These are phyloP conservation scores for Geotrichum ghanense DNA, from an alignment of 805 yeast genomes.

Conservation along the genomic window DNA sequence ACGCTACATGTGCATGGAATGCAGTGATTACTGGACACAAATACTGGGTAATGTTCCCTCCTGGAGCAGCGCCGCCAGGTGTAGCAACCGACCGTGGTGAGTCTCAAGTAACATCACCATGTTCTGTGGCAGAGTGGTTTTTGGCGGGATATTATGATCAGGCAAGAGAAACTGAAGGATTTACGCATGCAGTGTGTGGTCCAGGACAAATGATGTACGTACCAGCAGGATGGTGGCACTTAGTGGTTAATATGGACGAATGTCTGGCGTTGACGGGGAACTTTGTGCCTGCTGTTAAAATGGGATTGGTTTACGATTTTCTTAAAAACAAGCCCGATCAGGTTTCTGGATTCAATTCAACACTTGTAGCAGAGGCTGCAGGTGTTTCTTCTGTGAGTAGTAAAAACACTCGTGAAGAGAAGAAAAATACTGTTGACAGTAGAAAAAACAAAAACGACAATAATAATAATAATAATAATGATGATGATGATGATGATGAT, in stretches of 20 bases:
- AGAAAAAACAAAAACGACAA: too few relatives aligned
- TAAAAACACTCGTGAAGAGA: conserved; percentile 26
- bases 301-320: conserved; percentile 54
- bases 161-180: conserved; percentile 32
- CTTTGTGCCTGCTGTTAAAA: conserved; percentile 56
- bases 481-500: too few relatives aligned
- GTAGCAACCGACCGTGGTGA: conserved; percentile 59
- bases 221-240: conserved; percentile 98
- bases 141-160: conserved; percentile 71
- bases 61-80: conserved; percentile 70
- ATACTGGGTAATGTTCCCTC: conserved; percentile 85
- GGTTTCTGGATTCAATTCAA: conserved; percentile 55
- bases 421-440: conserved; percentile 30
- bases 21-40: conserved; percentile 63
- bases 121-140: conserved; percentile 91
- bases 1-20: conserved; percentile 86
- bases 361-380: conserved; percentile 31
- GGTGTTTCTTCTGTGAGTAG: conserved; percentile 49
- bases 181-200: conserved; percentile 60
- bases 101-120: conserved; percentile 82
- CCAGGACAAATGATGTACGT: conserved; percentile 82
- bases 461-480: too few relatives aligned
- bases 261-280: conserved; percentile 77
- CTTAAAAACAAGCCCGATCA: conserved; percentile 57
- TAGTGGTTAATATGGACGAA: conserved; percentile 66